phyloP scores from a whole-genome alignment of 805 yeast species.

The Metschnikowia koreensis region DNA sequence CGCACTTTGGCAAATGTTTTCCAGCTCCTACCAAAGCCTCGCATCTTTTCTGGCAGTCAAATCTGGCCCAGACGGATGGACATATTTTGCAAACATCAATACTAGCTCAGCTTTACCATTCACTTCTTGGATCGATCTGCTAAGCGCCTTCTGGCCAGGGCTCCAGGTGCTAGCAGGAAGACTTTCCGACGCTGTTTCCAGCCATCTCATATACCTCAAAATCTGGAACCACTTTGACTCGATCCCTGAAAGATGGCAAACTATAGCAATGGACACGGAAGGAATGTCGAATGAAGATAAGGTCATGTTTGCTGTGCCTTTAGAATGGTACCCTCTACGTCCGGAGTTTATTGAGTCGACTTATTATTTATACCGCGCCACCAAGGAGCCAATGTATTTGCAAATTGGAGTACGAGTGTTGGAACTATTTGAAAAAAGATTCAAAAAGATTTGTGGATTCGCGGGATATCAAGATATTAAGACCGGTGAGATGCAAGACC shows the following conservation, averaged over 20 bases:
- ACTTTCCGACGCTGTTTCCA: slow-evolving; percentile 56
- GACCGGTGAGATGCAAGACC: slow-evolving; percentile 60
- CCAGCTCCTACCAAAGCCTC: slow-evolving; percentile 56
- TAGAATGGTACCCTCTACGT: slow-evolving; percentile 90
- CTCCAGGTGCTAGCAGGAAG: slow-evolving; percentile 78
- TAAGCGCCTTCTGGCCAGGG: slow-evolving; percentile 89
- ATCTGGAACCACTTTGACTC: slow-evolving; percentile 78
- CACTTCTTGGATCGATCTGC: slow-evolving; percentile 77
- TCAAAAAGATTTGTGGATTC: slow-evolving; percentile 72
- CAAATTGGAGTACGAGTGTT: slow-evolving; percentile 70
- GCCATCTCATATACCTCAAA: slow-evolving; percentile 64
- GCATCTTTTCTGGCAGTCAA: slow-evolving; percentile 36
- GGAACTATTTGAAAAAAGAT: slow-evolving; percentile 50
- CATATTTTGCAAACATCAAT: slow-evolving; percentile 59
- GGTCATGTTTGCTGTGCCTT: slow-evolving; percentile 36
- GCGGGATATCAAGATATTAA: slow-evolving; percentile 71
- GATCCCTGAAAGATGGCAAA: slow-evolving; percentile 86
- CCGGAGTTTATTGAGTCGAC: slow-evolving; percentile 93
- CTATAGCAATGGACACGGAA: slow-evolving; percentile 6
- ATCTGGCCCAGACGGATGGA: slow-evolving; percentile 12
- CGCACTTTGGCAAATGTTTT: slow-evolving; percentile 54
- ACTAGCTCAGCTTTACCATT: slow-evolving; percentile 47
- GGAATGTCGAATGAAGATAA: background rate
- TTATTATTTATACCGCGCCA: slow-evolving; percentile 77
- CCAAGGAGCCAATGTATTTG: slow-evolving; percentile 79